Conservation (phyloP, 768 basidiomycete genomes). For the Boletus rex-veris region DNA sequence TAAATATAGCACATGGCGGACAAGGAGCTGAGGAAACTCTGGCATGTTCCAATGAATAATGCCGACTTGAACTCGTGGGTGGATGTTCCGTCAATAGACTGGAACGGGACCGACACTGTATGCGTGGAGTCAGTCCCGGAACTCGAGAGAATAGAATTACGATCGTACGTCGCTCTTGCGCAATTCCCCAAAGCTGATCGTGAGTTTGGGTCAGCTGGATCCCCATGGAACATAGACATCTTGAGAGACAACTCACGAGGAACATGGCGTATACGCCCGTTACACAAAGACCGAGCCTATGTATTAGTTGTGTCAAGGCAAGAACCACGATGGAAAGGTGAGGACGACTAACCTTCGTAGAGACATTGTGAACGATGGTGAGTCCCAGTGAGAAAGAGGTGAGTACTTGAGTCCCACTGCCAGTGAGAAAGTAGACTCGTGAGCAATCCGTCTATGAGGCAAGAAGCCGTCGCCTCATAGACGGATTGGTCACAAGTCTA, state of each 20-base stretch:
- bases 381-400: background rate
- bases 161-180: slow-evolving; percentile 87
- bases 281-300: slow-evolving; percentile 71
- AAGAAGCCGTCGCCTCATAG: too few species aligned
- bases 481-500: too few species aligned
- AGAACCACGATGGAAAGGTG: background rate
- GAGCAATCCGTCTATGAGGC: too few species aligned
- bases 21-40: slow-evolving; percentile 73
- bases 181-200: slow-evolving; percentile 79
- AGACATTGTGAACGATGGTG: slow-evolving; percentile 11
- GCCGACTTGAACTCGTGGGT: slow-evolving; percentile 81
- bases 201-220: slow-evolving; percentile 2
- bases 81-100: slow-evolving; percentile 56
- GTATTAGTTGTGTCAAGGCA: background rate
- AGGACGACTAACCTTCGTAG: slow-evolving; percentile 21
- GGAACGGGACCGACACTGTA: slow-evolving; percentile 81
- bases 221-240: background rate
- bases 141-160: background rate
- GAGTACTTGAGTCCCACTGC: too few species aligned
- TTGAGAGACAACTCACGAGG: slow-evolving; percentile 48
- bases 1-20: slow-evolving; percentile 77
- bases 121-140: background rate
- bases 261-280: slow-evolving; percentile 93
- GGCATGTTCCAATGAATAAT: slow-evolving; percentile 80
- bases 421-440: too few species aligned